A percentile compares a stretch with the other conserved stretches of the same genome.
Conservation (phyloP, 2,329 filamentous ascomycete genomes). For the Talaromyces amestolkiae region DNA sequence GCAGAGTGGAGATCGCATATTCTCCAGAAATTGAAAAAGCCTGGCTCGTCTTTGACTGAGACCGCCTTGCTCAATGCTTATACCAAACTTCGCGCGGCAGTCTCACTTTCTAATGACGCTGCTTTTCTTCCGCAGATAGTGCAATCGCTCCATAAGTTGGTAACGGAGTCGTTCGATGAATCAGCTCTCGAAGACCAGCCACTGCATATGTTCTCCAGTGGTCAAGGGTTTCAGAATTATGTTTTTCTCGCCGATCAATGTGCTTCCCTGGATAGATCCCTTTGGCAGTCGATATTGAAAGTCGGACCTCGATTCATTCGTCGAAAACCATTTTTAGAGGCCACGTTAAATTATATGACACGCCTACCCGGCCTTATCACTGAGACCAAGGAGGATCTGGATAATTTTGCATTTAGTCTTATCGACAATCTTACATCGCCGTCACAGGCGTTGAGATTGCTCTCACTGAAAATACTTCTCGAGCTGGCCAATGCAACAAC, state of each 20-base stretch:
- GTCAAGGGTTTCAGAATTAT: conserved; percentile 72
- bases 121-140: conserved; percentile 66
- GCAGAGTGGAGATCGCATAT: conserved; percentile 68
- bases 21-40: conserved; percentile 62
- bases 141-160: conserved; percentile 63
- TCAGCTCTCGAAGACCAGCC: conserved; percentile 59
- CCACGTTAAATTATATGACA: conserved; percentile 53
- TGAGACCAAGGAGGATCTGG: conserved; percentile 56
- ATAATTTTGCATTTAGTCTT: conserved; percentile 63
- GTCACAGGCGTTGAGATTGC: conserved; percentile 70
- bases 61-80: conserved; percentile 67
- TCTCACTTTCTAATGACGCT: conserved; percentile 57
- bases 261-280: conserved; percentile 56
- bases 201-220: conserved; percentile 69
- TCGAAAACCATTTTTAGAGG: conserved; percentile 64
- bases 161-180: conserved; percentile 63
- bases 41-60: conserved; percentile 51
- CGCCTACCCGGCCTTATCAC: conserved; percentile 27
- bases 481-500: conserved; percentile 53
- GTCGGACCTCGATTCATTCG: conserved; percentile 66
- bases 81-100: conserved; percentile 61
- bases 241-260: conserved; percentile 62
- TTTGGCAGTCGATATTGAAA: conserved; percentile 66
- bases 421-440: conserved; percentile 71
- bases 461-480: conserved; percentile 69